These are phyloP conservation scores for Ceratorhiza oryzae-sativae DNA, from an alignment of 1,284 basidiomycete species.

Conservation along the genomic window DNA sequence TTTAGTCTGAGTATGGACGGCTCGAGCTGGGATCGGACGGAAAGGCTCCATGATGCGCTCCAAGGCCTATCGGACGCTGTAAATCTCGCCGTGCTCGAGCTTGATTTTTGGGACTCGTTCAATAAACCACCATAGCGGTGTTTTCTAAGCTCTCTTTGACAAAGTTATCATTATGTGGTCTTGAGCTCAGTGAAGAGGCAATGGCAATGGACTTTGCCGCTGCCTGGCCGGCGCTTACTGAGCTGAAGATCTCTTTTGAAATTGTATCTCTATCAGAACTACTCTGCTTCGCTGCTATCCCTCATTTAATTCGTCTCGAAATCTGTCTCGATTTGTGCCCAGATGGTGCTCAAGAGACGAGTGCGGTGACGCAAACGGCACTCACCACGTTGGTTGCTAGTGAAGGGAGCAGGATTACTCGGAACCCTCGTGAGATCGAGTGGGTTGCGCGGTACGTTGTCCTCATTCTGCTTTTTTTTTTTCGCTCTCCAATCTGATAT, in stretches of 20 bases:
- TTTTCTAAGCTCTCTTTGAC: not conserved
- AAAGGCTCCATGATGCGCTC: not conserved
- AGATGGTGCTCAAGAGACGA: no score
- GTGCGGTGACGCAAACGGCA: no score
- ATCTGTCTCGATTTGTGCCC: not conserved
- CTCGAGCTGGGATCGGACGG: no score
- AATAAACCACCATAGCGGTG: not conserved
- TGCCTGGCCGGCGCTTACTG: not conserved
- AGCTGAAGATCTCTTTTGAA: not conserved
- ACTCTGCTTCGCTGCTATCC: not conserved
- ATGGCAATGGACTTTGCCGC: not conserved
- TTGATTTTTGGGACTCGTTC: not conserved
- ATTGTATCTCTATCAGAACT: not conserved
- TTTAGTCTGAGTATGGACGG: no score
- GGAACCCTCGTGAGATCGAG: no score
- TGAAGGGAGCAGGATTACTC: no score
- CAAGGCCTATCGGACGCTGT: not conserved
- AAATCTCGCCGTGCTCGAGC: not conserved
- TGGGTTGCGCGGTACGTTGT: no score
- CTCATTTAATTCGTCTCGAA: not conserved
- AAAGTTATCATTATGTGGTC: not conserved
- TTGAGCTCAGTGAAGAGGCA: not conserved
- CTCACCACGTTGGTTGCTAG: no score
- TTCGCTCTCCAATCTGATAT: conserved; percentile 78
- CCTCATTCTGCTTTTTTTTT: no score